Evolutionary conservation across 495 filamentous ascomycete species (phyloP), one percentile per base, ranked within the genome.

Genomic region (Penicillium parvum): DNA sequence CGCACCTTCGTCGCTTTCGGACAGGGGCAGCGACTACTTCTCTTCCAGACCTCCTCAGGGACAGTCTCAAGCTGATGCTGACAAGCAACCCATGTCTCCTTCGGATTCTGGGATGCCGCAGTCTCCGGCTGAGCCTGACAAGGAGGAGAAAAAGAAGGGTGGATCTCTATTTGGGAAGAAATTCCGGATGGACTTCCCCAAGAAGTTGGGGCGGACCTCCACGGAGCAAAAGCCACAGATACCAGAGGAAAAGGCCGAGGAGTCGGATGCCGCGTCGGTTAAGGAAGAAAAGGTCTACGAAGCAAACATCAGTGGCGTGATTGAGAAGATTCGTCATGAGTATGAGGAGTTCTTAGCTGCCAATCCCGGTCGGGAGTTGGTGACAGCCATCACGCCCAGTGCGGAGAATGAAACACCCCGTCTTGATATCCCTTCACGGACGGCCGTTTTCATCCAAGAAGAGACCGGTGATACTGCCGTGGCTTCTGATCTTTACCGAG

Each of bases 361-460:
- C n/a, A 66, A 71, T 40, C 73, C 78, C 6, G 67, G 73, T 27
- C 66, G 65, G 42, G 54, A 68, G 0, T 57, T 91, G 45, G 74
- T 75, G 37, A 79, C 84, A 7, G 73, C 73, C 4, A 82, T 98
- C 51, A 74, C 76, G 0, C 92, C 94, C 0, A 90, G 86, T 55
- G 61, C 84, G 5, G 81, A 85, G 2, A 86, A 74, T 47, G 92
- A 98, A 52, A 94, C 92, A 1, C 92, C 92, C 0, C 78, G 86
- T 17, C 63, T 98, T 15, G 82, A 87, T 44, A 83, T 85, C 12
- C 92, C 92, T 1, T 57, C 79, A 14, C 77, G 78, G 14, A 95
- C 88, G 12, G 86, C 82, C 16, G 85, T 98, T 22, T 86, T 97
- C 32, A 88, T 98, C 37, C 94, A 98, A 60, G 92, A 97, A 59